Evolutionary conservation across 805 yeast species (phyloP).

Genomic region (Debaryomyces tyrocola): DNA sequence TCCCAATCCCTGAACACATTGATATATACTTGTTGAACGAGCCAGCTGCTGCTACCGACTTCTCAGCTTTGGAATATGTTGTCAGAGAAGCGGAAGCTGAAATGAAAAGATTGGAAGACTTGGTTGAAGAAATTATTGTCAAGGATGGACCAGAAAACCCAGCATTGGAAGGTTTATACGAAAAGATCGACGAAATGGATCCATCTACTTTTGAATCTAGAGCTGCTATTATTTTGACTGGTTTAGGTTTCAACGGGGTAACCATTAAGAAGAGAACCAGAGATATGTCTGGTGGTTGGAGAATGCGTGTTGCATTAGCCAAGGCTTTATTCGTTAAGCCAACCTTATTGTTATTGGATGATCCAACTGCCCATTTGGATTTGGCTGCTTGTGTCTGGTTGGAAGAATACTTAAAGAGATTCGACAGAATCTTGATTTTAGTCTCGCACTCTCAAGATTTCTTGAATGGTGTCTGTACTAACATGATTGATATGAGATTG

Average conservation of each 20-base stretch:
- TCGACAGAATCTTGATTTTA: constrained; percentile 88
- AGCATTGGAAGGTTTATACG: constrained; percentile 82
- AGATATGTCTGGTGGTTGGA: constrained; percentile 99
- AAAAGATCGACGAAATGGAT: constrained; percentile 94
- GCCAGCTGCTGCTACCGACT: constrained; percentile 95
- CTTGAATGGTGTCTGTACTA: constrained; percentile 97
- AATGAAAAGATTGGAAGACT: constrained; percentile 85
- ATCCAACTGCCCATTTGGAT: constrained; percentile 99
- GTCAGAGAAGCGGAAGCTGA: constrained; percentile 95
- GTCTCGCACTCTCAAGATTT: constrained; percentile 99
- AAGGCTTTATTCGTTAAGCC: constrained; percentile 98
- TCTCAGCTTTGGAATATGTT: constrained; percentile 91
- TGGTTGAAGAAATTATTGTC: constrained; percentile 85
- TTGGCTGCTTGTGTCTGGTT: constrained; percentile 99
- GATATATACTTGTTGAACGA: constrained; percentile 93
- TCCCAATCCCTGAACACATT: constrained; percentile 87
- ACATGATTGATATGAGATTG: constrained; percentile 96
- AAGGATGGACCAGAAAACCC: constrained; percentile 94
- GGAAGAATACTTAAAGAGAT: constrained; percentile 94
- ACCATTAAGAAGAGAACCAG: constrained; percentile 93
- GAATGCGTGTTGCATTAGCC: constrained; percentile 98
- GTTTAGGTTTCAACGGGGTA: constrained; percentile 89
- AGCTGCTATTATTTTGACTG: constrained; percentile 92
- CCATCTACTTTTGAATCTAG: constrained; percentile 94
- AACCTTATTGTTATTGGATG: constrained; percentile 89